Base-by-base conservation (phyloP, 1,284 basidiomycete genomes). In the Trametes pubescens region DNA sequence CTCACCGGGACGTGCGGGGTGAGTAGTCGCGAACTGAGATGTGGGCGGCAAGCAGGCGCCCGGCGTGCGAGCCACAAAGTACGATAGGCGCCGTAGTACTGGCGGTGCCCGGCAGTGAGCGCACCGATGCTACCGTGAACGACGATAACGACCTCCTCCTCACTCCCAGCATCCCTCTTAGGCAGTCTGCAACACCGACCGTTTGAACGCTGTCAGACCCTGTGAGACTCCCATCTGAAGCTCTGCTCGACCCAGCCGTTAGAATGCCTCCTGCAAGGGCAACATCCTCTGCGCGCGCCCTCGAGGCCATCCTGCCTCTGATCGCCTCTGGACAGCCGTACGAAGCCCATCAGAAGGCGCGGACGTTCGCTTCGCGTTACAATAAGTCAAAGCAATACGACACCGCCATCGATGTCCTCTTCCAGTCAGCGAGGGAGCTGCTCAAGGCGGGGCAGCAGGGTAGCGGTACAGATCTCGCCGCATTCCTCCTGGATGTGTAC, bases 341-440 rank as follows among this genome's bases (percentile, higher is more conserved):
- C 78, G 93, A 94, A 71, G 95, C 95, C 0, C 96, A 98, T 72
- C 95, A 98, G 77, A 97, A 97, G 79, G 93, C 95, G 29, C 88
- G 96, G 35, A 98, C 96, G 29, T 96, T 96, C 67, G 94, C 94
- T 6, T 90, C 95, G 13, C 86, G 95, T 71, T 94, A 97, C 75
- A 80, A 83, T 56, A 91, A 93, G 77, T 88, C 93, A 4, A 84
- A 83, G 1, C 90, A 95, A 70, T 88, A 90, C 74, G 89, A 91
- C 70, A 89, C 89, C 14, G 94, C 94, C 16, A 90, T 94, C 77
- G 91, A 95, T 76, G 91, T 98, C 11, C 85, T 97, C 57, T 96
- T 95, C 77, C 91, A 94, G 71, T 90, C 88, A 44, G 88, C 94
- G 2, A 84, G 90, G 54, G 93, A 94, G 75, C 81, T 98, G 54